These are phyloP conservation scores for Arthonia radiata DNA, from an alignment of 495 filamentous ascomycete genomes.

Conservation along the genomic window DNA sequence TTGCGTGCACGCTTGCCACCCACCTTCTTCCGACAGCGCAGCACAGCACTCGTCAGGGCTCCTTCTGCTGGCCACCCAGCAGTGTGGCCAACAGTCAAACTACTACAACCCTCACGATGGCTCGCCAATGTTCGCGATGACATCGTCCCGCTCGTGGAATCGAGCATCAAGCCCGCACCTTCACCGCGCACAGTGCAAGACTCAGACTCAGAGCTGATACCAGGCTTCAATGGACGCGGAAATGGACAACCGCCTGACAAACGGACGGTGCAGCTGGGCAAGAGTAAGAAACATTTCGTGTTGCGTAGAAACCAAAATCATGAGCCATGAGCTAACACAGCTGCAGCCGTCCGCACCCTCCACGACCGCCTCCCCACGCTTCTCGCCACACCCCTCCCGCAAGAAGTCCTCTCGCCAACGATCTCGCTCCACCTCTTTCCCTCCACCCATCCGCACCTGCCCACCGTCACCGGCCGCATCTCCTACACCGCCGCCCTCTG, in stretches of 20 bases:
- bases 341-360: conserved; percentile 53
- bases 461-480: conserved; percentile 67
- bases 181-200: too few species aligned
- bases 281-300: conserved; percentile 29
- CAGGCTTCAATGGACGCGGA: too few species aligned
- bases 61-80: too few species aligned
- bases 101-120: too few species aligned
- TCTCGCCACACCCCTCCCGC: conserved; percentile 58
- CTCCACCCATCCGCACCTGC: conserved; percentile 85
- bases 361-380: conserved; percentile 72
- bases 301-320: background rate
- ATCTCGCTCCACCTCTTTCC: conserved; percentile 93
- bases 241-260: conserved; percentile 31
- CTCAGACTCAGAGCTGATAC: too few species aligned
- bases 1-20: too few species aligned
- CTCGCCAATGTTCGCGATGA: too few species aligned
- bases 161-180: too few species aligned
- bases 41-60: too few species aligned
- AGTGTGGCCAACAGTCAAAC: too few species aligned
- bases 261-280: conserved; percentile 69
- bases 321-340: conserved; percentile 1
- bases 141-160: too few species aligned
- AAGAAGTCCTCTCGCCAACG: conserved; percentile 63
- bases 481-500: conserved; percentile 82
- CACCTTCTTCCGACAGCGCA: too few species aligned